phyloP scores from a whole-genome alignment of 2,329 filamentous ascomycete species.

The Daldinia eschscholtzii region DNA sequence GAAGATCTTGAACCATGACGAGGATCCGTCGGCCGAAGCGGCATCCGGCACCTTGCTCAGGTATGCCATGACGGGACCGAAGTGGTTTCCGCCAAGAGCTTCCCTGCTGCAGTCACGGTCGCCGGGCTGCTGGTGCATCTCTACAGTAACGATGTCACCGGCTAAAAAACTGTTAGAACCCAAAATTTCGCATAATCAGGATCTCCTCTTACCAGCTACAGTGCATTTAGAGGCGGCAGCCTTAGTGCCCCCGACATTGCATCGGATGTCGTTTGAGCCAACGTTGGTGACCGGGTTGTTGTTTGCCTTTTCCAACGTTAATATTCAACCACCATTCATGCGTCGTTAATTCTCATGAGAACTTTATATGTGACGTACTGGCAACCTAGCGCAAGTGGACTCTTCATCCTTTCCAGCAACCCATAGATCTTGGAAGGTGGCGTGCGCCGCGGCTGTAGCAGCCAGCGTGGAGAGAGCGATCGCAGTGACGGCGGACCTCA shows the following conservation, averaged over 20 bases:
- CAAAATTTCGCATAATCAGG: background rate
- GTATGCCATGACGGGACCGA: slow-evolving; percentile 64
- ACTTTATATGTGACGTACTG: slow-evolving; percentile 31
- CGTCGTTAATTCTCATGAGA: no score
- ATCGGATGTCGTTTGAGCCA: slow-evolving; percentile 56
- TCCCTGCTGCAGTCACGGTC: slow-evolving; percentile 60
- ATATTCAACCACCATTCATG: background rate
- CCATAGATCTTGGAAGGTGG: slow-evolving; percentile 65
- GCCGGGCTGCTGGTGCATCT: slow-evolving; percentile 61
- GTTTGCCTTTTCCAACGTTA: slow-evolving; percentile 44
- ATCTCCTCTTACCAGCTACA: slow-evolving; percentile 45
- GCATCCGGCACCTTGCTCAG: slow-evolving; percentile 63
- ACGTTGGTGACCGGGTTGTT: slow-evolving; percentile 60
- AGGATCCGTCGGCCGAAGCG: slow-evolving; percentile 57
- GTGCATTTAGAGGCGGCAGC: slow-evolving; percentile 53
- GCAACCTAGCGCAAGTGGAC: slow-evolving; percentile 46
- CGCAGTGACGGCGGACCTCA: slow-evolving; percentile 34
- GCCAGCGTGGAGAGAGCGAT: slow-evolving; percentile 43
- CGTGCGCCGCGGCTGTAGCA: slow-evolving; percentile 59
- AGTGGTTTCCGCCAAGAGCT: slow-evolving; percentile 66
- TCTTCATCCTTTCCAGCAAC: slow-evolving; percentile 58
- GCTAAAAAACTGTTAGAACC: slow-evolving; percentile 43
- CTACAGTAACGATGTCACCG: slow-evolving; percentile 58
- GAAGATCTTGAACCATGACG: slow-evolving; percentile 66
- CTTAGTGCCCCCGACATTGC: slow-evolving; percentile 55